These are phyloP conservation scores for Colletotrichum caudatum DNA, from an alignment of 2,329 filamentous ascomycete genomes.

Conservation along the genomic window DNA sequence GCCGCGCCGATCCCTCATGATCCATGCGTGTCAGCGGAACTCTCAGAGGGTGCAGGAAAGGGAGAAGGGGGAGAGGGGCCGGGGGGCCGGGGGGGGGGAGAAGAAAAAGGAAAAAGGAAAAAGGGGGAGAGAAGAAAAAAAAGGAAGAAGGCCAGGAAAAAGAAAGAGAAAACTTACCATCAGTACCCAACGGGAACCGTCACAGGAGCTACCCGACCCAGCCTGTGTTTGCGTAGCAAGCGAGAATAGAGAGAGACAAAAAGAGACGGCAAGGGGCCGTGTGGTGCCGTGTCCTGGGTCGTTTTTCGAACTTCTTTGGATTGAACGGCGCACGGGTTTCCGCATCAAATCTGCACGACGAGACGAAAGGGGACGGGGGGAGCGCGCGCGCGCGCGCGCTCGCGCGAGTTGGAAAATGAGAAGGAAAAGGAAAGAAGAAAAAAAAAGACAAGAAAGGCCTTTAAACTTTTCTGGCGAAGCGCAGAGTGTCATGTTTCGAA, in stretches of 20 bases:
- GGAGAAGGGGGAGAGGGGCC: background rate
- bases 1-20: conserved; percentile 28
- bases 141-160: background rate
- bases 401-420: no score
- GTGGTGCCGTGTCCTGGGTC: conserved; percentile 4
- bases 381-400: no score
- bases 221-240: background rate
- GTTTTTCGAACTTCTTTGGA: conserved; percentile 8
- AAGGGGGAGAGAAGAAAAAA: no score
- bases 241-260: background rate
- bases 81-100: no score
- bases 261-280: background rate
- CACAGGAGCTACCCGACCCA: background rate
- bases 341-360: conserved; percentile 10
- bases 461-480: background rate
- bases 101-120: no score
- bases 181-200: background rate
- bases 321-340: conserved; percentile 8
- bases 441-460: background rate
- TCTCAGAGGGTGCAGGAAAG: background rate
- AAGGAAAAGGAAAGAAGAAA: no score
- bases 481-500: conserved; percentile 17
- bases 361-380: conserved; percentile 1
- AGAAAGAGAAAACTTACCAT: background rate
- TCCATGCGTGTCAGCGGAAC: conserved; percentile 35